These are phyloP conservation scores for Raphanus hybrid DNA, from an alignment of 441 rosid species.

Conservation along the genomic window DNA sequence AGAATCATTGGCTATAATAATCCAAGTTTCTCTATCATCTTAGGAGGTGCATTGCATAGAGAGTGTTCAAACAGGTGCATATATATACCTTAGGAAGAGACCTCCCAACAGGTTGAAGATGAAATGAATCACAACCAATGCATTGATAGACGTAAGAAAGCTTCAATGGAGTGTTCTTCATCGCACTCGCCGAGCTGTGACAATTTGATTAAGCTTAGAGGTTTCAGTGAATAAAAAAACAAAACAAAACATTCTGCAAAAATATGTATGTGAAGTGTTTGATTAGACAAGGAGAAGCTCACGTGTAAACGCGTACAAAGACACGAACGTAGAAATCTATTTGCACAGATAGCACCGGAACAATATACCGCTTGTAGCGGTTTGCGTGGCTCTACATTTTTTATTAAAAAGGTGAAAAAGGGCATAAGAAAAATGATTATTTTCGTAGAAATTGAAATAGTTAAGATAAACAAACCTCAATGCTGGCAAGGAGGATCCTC, in stretches of 20 bases:
- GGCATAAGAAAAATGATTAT: not conserved
- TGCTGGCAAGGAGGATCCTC: constrained; percentile 93
- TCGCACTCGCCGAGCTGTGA: constrained; percentile 93
- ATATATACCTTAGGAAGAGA: constrained; percentile 76
- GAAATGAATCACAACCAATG: constrained; percentile 96
- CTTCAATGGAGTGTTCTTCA: constrained; percentile 99
- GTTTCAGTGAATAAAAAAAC: constrained; percentile 24
- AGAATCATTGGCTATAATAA: not conserved
- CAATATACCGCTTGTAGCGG: constrained; percentile 95
- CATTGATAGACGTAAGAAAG: constrained; percentile 97
- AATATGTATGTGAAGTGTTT: constrained; percentile 14
- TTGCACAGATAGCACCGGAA: constrained; percentile 91
- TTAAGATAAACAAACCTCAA: constrained; percentile 62
- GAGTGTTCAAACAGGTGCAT: not conserved
- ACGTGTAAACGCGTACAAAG: constrained; percentile 95
- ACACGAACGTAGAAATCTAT: constrained; percentile 97
- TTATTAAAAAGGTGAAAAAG: constrained; percentile 1
- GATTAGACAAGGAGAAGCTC: constrained; percentile 45
- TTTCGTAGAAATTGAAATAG: not conserved
- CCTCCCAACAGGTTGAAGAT: constrained; percentile 92
- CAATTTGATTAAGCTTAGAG: constrained; percentile 35
- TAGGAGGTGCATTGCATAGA: not conserved
- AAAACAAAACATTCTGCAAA: constrained; percentile 3
- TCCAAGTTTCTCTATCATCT: not conserved
- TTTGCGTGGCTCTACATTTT: constrained; percentile 88